phyloP scores from a whole-genome alignment of 768 basidiomycete species.

The Leccinum incarnatum region DNA sequence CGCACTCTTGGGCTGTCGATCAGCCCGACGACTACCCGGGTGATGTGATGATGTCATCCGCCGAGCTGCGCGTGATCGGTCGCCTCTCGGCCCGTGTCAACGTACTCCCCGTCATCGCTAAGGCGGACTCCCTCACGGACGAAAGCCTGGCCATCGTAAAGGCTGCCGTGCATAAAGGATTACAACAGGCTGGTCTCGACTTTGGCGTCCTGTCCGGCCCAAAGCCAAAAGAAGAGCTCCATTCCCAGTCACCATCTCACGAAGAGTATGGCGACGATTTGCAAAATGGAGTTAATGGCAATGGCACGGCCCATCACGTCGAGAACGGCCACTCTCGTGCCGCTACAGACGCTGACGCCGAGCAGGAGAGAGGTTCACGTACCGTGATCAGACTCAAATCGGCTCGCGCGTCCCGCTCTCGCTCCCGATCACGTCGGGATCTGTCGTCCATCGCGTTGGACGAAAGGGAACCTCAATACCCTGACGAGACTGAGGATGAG shows the following conservation, averaged over 20 bases:
- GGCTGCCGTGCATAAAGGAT: slow-evolving; percentile 64
- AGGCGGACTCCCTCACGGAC: slow-evolving; percentile 80
- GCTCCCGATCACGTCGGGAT: slow-evolving; percentile 73
- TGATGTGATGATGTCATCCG: slow-evolving; percentile 65
- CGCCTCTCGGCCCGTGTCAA: slow-evolving; percentile 74
- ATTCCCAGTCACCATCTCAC: slow-evolving; percentile 12
- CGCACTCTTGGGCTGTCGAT: slow-evolving; percentile 45
- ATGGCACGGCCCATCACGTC: slow-evolving; percentile 31
- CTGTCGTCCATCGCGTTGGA: slow-evolving; percentile 58
- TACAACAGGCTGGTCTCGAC: slow-evolving; percentile 63
- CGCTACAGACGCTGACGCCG: slow-evolving; percentile 42
- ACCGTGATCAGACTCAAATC: slow-evolving; percentile 66
- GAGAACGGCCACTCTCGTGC: slow-evolving; percentile 22
- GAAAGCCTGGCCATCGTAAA: slow-evolving; percentile 69
- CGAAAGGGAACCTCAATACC: slow-evolving; percentile 52
- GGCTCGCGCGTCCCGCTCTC: slow-evolving; percentile 53
- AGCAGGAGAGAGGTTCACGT: slow-evolving; percentile 58
- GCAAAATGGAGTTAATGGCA: slow-evolving; percentile 26
- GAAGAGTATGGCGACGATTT: slow-evolving; percentile 15
- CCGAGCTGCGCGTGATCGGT: slow-evolving; percentile 75
- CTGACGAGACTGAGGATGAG: slow-evolving; percentile 59
- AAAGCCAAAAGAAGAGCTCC: slow-evolving; percentile 22
- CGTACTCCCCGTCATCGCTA: slow-evolving; percentile 78
- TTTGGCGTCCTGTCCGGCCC: slow-evolving; percentile 72
- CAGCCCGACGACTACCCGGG: slow-evolving; percentile 48